Evolutionary conservation across 805 yeast species (phyloP).

Genomic region (Ogataea neopini): DNA sequence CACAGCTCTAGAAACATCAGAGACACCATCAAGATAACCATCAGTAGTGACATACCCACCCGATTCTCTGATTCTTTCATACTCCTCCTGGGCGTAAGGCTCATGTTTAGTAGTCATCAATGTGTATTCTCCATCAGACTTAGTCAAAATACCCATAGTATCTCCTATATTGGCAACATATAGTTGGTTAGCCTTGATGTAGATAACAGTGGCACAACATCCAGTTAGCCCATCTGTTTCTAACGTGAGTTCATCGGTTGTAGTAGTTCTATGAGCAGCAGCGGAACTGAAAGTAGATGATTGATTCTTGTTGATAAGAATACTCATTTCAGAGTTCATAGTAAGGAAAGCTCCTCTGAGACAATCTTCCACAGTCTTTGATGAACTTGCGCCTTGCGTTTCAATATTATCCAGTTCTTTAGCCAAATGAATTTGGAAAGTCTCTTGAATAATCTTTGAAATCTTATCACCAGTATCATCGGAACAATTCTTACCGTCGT

Average conservation of each 20-base stretch:
- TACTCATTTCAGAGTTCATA: slow-evolving; percentile 81
- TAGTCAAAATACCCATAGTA: slow-evolving; percentile 75
- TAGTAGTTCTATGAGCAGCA: slow-evolving; percentile 53
- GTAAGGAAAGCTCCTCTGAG: slow-evolving; percentile 77
- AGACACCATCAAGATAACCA: slow-evolving; percentile 80
- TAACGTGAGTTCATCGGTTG: slow-evolving; percentile 53
- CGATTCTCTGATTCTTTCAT: slow-evolving; percentile 83
- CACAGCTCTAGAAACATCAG: slow-evolving; percentile 85
- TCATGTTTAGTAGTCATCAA: slow-evolving; percentile 76
- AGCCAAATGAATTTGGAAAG: slow-evolving; percentile 66
- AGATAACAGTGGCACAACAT: slow-evolving; percentile 79
- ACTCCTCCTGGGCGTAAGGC: slow-evolving; percentile 75
- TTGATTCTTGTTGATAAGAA: slow-evolving; percentile 47
- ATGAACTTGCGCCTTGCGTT: slow-evolving; percentile 37
- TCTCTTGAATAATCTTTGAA: slow-evolving; percentile 70
- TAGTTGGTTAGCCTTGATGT: slow-evolving; percentile 66
- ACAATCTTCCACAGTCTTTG: slow-evolving; percentile 67
- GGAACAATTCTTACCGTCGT: slow-evolving; percentile 77
- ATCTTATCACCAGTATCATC: slow-evolving; percentile 60
- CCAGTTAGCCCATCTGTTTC: slow-evolving; percentile 78
- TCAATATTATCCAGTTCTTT: slow-evolving; percentile 54
- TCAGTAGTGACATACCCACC: slow-evolving; percentile 90
- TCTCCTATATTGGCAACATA: slow-evolving; percentile 93
- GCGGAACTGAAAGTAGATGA: slow-evolving; percentile 43
- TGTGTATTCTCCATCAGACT: slow-evolving; percentile 78